A percentile compares a stretch with the other conserved stretches of the same genome.
phyloP scores from a whole-genome alignment of 345 rosid genomes.

The Salix brachista region DNA sequence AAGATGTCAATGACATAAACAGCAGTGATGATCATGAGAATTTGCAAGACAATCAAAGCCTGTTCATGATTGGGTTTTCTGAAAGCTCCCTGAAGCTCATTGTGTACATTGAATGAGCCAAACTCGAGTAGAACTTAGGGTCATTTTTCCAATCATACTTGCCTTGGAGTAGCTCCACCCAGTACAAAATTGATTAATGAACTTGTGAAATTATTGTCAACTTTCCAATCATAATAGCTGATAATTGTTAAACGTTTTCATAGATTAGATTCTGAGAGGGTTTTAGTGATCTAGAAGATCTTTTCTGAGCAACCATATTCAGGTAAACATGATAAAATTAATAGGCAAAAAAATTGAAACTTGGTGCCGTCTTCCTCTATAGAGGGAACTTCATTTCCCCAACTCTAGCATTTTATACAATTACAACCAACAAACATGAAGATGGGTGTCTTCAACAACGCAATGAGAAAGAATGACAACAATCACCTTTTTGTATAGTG shows the following conservation, averaged over 20 bases:
- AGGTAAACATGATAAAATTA: neutral
- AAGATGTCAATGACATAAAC: neutral
- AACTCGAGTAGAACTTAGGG: neutral
- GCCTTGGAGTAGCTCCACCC: neutral
- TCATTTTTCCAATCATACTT: neutral
- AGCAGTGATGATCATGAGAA: neutral
- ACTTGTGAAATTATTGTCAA: neutral
- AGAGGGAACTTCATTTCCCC: neutral
- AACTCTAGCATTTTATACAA: neutral
- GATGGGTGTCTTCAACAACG: neutral
- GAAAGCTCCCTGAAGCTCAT: neutral
- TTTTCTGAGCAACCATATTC: neutral
- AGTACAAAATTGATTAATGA: neutral
- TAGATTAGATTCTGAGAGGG: neutral
- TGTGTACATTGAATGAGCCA: neutral
- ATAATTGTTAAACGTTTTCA: neutral
- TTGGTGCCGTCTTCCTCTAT: neutral
- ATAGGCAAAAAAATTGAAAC: neutral
- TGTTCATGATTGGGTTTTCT: neutral
- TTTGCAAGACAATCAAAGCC: neutral
- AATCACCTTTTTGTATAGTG: constrained; percentile 73
- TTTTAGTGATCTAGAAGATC: neutral
- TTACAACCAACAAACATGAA: neutral
- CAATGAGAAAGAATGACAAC: neutral
- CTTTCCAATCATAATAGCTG: neutral